These are phyloP conservation scores for Echinochloa phyllopogon DNA, from an alignment of 176 grass and related monocot genomes.

Conservation along the genomic window DNA sequence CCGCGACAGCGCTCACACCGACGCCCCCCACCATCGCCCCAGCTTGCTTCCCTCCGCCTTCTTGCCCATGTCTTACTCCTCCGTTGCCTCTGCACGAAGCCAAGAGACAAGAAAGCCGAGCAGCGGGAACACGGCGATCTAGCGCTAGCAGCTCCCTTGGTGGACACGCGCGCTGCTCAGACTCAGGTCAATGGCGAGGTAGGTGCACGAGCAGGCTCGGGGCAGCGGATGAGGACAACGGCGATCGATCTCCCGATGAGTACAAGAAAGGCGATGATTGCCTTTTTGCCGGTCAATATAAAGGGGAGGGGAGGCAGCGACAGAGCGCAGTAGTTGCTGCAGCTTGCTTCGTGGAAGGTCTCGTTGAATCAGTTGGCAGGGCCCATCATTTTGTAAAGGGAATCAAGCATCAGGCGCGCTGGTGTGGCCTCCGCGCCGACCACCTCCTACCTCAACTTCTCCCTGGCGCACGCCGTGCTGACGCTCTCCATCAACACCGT, in stretches of 20 bases:
- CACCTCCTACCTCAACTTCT: too few species aligned
- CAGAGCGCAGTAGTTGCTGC: background rate
- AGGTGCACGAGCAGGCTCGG: background rate
- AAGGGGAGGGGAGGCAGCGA: background rate
- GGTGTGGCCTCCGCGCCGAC: too few species aligned
- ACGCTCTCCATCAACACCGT: too few species aligned
- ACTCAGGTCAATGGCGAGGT: slow-evolving; percentile 32
- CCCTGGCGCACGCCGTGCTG: too few species aligned
- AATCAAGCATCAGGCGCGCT: too few species aligned
- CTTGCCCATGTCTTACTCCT: background rate
- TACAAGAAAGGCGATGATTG: slow-evolving; percentile 34
- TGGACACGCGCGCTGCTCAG: background rate
- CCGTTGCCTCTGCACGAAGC: too few species aligned
- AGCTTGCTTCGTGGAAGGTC: slow-evolving; percentile 25
- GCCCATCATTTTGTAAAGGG: slow-evolving; percentile 30
- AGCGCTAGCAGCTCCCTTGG: too few species aligned
- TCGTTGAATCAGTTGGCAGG: slow-evolving; percentile 20
- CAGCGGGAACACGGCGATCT: background rate
- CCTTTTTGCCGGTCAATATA: slow-evolving; percentile 11
- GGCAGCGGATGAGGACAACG: background rate
- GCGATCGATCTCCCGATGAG: background rate
- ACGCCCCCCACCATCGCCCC: slow-evolving; percentile 49
- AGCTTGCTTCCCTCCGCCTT: slow-evolving; percentile 40
- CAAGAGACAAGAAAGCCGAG: too few species aligned
- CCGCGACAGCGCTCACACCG: slow-evolving; percentile 54